Conservation (phyloP, 75 land plant genomes). For the Cupressus sempervirens region DNA sequence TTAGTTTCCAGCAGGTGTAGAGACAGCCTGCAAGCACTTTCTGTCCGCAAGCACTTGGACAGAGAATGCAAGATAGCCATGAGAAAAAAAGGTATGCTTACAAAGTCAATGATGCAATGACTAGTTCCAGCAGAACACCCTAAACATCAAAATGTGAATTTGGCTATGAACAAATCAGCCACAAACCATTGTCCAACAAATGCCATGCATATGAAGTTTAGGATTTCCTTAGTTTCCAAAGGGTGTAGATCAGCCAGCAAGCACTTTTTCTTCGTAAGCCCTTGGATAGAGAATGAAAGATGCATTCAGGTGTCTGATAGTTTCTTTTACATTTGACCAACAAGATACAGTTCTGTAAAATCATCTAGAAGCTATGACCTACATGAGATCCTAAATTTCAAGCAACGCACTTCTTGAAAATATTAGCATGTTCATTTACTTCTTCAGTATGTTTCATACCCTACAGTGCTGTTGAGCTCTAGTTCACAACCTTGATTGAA, state of each 20-base stretch:
- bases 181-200: not conserved
- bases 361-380: not conserved
- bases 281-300: not conserved
- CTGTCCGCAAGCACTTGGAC: too few species aligned
- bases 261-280: not conserved
- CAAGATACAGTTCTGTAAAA: not conserved
- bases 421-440: not conserved
- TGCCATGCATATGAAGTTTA: not conserved
- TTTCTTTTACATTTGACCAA: not conserved
- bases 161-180: not conserved
- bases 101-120: not conserved
- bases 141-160: not conserved
- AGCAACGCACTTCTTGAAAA: not conserved
- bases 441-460: not conserved
- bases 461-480: not conserved
- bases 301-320: not conserved
- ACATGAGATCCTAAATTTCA: not conserved
- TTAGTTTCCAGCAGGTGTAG: too few species aligned
- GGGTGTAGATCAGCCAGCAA: too few species aligned
- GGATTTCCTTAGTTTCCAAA: not conserved
- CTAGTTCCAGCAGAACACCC: not conserved
- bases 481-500: not conserved
- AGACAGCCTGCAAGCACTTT: too few species aligned
- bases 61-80: too few species aligned
- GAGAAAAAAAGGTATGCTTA: not conserved